Percentiles rank a stretch among this genome's conserved stretches.
Conservation (phyloP, 1,284 basidiomycete genomes). For the Sutorius eximius region DNA sequence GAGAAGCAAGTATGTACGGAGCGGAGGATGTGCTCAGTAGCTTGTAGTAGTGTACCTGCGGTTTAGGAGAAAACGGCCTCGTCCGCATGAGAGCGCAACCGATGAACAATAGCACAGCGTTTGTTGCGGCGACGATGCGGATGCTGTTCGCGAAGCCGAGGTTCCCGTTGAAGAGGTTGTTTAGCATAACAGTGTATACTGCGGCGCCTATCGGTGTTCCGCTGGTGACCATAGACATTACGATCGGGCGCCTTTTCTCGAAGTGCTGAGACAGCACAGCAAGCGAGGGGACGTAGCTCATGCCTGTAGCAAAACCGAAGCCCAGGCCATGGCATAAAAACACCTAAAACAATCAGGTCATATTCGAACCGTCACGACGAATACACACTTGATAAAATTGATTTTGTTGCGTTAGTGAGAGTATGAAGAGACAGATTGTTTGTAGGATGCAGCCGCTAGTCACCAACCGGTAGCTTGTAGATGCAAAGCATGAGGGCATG, state of each 20-base stretch:
- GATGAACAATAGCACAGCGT: constrained; percentile 24
- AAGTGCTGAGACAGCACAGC: constrained; percentile 40
- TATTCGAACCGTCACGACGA: background rate
- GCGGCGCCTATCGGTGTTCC: constrained; percentile 36
- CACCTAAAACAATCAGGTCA: constrained; percentile 21
- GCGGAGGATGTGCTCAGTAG: constrained; percentile 14
- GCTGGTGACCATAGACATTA: constrained; percentile 36
- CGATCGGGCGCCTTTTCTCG: constrained; percentile 29
- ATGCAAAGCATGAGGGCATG: background rate
- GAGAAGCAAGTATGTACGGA: constrained; percentile 27
- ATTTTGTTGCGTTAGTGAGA: constrained; percentile 34
- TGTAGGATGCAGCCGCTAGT: constrained; percentile 30
- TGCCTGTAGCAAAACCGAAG: constrained; percentile 33
- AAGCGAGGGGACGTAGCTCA: constrained; percentile 35
- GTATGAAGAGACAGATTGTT: constrained; percentile 36
- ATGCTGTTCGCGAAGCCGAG: constrained; percentile 32
- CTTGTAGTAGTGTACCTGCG: constrained; percentile 16
- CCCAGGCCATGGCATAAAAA: constrained; percentile 40
- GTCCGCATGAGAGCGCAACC: constrained; percentile 33
- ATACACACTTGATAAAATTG: constrained; percentile 37
- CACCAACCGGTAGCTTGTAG: constrained; percentile 28
- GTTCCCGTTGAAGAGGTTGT: constrained; percentile 34
- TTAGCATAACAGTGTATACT: constrained; percentile 39
- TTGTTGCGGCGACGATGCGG: constrained; percentile 29
- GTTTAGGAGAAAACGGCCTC: constrained; percentile 19